Conservation (phyloP, 495 filamentous ascomycete genomes). For the Schizothecium vesticola region DNA sequence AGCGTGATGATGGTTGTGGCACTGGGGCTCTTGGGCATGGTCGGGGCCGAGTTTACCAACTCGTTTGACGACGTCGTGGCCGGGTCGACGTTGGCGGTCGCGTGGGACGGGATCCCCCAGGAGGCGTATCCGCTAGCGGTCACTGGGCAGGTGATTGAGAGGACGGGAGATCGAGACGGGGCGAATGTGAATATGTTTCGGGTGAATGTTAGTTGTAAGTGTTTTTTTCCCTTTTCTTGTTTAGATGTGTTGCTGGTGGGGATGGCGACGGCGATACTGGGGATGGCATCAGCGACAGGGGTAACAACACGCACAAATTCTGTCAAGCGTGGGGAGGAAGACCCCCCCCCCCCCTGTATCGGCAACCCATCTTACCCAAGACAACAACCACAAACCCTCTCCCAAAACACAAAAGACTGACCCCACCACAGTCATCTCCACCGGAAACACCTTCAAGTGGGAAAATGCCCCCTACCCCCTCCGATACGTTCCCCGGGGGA, state of each 20-base stretch:
- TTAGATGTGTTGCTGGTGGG: neutral
- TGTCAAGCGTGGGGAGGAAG: no score
- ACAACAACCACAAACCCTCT: neutral
- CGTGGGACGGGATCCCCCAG: slow-evolving; percentile 26
- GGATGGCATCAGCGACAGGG: neutral
- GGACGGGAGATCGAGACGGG: slow-evolving; percentile 20
- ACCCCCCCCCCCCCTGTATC: no score
- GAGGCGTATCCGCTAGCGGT: slow-evolving; percentile 28
- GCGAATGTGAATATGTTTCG: slow-evolving; percentile 26
- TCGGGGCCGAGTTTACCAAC: slow-evolving; percentile 24
- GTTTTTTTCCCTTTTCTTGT: neutral
- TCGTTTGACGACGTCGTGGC: slow-evolving; percentile 24
- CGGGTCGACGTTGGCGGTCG: slow-evolving; percentile 21
- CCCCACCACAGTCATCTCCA: slow-evolving; percentile 20
- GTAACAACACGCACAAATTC: no score
- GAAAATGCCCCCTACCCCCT: slow-evolving; percentile 34
- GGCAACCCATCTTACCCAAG: neutral
- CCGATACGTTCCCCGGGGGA: slow-evolving; percentile 27
- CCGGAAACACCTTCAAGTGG: slow-evolving; percentile 32
- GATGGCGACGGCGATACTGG: slow-evolving; percentile 9
- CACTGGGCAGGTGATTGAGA: slow-evolving; percentile 31
- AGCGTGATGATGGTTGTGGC: neutral
- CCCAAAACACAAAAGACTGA: neutral
- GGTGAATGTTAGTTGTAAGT: slow-evolving; percentile 31
- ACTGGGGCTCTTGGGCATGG: neutral